Conservation (phyloP, 2,329 filamentous ascomycete species). For the Ophiostoma triangulosporum region DNA sequence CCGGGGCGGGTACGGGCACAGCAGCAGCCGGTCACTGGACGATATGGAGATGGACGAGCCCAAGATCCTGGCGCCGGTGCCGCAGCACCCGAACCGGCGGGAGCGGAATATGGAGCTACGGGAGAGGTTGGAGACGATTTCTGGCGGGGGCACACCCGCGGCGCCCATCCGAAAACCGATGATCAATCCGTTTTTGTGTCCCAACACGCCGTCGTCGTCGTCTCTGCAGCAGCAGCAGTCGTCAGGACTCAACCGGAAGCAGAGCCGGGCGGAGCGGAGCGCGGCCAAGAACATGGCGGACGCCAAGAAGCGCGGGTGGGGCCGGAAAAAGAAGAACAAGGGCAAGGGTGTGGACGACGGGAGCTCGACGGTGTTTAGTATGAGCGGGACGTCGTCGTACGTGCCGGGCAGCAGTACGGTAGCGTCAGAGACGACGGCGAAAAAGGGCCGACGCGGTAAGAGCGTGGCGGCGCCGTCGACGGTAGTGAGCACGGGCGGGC, state of each 20-base stretch:
- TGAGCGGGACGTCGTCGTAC: neutral
- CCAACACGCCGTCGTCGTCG: neutral
- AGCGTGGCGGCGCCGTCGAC: neutral
- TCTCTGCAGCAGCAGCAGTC: conserved; percentile 24
- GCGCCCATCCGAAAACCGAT: conserved; percentile 1
- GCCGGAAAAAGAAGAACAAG: conserved; percentile 26
- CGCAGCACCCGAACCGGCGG: conserved; percentile 32
- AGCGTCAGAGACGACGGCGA: conserved; percentile 1
- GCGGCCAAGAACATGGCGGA: conserved; percentile 50
- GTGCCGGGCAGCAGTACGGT: neutral
- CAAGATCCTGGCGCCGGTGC: conserved; percentile 36
- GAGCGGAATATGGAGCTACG: conserved; percentile 24
- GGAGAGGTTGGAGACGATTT: conserved; percentile 43
- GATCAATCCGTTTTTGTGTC: conserved; percentile 19
- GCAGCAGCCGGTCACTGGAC: neutral
- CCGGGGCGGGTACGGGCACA: neutral
- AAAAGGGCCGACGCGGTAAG: neutral
- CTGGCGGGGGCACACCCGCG: conserved; percentile 22
- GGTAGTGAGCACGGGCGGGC: neutral
- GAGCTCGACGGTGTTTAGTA: neutral
- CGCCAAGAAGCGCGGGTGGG: conserved; percentile 43
- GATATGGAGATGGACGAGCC: neutral
- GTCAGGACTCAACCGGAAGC: conserved; percentile 31
- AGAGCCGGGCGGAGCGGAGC: conserved; percentile 44
- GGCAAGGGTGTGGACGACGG: neutral